Evolutionary conservation across 2,329 filamentous ascomycete genomes (phyloP), one percentile per base, ranked within the genome.

Genomic region (Cladosporium sp.): DNA sequence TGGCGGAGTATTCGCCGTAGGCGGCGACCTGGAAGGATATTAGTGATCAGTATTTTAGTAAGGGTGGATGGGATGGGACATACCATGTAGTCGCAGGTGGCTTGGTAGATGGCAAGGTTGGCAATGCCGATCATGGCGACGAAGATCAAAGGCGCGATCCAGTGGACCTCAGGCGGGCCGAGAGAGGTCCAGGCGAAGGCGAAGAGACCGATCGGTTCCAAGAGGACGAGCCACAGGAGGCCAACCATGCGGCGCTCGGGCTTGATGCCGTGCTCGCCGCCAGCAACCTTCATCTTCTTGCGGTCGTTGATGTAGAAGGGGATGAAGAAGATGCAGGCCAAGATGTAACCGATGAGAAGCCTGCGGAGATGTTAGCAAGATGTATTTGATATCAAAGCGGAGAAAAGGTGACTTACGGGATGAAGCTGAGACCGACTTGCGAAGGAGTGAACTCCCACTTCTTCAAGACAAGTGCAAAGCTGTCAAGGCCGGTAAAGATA

Each of bases 401-500:
- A 21, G 18, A 49, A 26, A 13, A 23, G 13, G 48, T 59, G 13
- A 64, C 62, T 64, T 51, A 64, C 62, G 62, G 54, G 56, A 89
- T 81, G 74, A 91, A 90, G 0, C 85, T 76, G 25, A 90, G 79
- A 0, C 88, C 88, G 1, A 87, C 78, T 10, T 83, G 77, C 2
- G 88, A 76, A 8, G 83, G 81, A 25, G 77, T 77, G 70, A 92
- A 92, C 53, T 78, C 72, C 88, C 88, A 92, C 18, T 80, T 77
- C 14, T 54, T 56, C 71, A 91, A 90, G 2, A 92, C 89, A 1
- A 91, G 81, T 0, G 80, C 77, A 70, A 91, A 92, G 0, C 87
- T 89, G 74, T 92, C 88, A 63, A 92, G 86, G 75, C 90, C 91
- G 82, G 90, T 91, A 80, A 92, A 92, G 77, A 92, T 91, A 4